Evolutionary conservation across 2,329 filamentous ascomycete species (phyloP).

Genomic region (Epichloe scottii): DNA sequence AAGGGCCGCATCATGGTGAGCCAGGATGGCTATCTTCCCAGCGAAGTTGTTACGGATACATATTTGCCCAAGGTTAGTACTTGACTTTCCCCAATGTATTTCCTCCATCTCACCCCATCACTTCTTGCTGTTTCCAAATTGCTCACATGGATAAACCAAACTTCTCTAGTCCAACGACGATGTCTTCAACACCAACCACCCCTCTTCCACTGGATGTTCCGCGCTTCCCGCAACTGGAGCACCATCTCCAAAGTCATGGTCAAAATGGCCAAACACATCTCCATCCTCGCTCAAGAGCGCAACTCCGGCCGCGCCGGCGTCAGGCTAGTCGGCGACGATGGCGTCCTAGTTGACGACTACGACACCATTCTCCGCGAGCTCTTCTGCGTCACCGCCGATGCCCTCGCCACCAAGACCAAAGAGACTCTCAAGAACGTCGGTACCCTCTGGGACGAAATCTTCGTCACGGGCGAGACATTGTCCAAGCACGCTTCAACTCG

Average conservation of each 20-base stretch:
- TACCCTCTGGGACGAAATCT: conserved; percentile 62
- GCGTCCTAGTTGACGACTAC: conserved; percentile 54
- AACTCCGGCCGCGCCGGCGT: conserved; percentile 23
- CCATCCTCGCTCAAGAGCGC: conserved; percentile 32
- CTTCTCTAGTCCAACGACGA: conserved; percentile 29
- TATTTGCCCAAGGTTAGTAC: conserved; percentile 50
- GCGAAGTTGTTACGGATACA: conserved; percentile 65
- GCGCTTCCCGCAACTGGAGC: conserved; percentile 66
- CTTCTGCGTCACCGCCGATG: conserved; percentile 67
- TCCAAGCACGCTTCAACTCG: neutral
- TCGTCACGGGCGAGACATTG: conserved; percentile 43
- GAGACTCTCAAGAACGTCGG: conserved; percentile 52
- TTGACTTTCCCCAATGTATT: neutral
- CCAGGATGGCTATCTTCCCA: conserved; percentile 56
- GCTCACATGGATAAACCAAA: neutral
- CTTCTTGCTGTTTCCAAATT: too few relatives aligned
- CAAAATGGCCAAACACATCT: conserved; percentile 61
- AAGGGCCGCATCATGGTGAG: conserved; percentile 56
- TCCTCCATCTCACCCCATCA: too few relatives aligned
- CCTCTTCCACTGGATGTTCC: conserved; percentile 79
- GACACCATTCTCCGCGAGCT: conserved; percentile 68
- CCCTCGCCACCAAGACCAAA: conserved; percentile 57
- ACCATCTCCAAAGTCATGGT: conserved; percentile 55
- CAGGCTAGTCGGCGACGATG: conserved; percentile 38
- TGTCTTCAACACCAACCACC: conserved; percentile 63